These are phyloP conservation scores for Inonotus obliquus DNA, from an alignment of 1,284 basidiomycete species.

Conservation along the genomic window DNA sequence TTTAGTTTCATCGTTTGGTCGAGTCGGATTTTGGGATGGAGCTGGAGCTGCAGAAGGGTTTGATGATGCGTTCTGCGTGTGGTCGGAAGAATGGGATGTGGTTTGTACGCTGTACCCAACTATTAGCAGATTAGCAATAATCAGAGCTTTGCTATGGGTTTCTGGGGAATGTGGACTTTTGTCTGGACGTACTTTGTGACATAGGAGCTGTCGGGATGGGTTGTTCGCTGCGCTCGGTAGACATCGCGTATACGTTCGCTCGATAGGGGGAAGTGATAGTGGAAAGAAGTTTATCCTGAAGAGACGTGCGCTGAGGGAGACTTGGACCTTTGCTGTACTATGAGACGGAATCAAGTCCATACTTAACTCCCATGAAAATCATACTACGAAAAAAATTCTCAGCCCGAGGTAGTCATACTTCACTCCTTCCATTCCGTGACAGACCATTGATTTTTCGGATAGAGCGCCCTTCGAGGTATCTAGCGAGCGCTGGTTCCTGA, in stretches of 20 bases:
- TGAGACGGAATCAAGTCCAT: too few species aligned
- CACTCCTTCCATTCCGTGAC: too few species aligned
- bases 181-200: neutral
- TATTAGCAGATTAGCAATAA: neutral
- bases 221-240: neutral
- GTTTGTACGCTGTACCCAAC: neutral
- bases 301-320: too few species aligned
- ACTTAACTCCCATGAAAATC: too few species aligned
- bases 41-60: neutral
- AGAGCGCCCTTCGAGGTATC: neutral
- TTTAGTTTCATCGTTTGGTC: neutral
- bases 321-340: too few species aligned
- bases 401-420: too few species aligned
- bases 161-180: neutral
- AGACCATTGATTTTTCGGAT: too few species aligned
- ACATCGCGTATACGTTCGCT: neutral
- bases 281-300: neutral
- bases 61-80: neutral
- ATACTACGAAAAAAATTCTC: too few species aligned
- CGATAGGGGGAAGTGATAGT: neutral
- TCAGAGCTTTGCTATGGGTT: neutral
- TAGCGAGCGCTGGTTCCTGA: neutral
- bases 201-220: neutral
- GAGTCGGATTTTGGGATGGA: too few species aligned
- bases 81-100: neutral